Evolutionary conservation across 169 alveolate species (phyloP).

Genomic region (Plasmodium malariae): DNA sequence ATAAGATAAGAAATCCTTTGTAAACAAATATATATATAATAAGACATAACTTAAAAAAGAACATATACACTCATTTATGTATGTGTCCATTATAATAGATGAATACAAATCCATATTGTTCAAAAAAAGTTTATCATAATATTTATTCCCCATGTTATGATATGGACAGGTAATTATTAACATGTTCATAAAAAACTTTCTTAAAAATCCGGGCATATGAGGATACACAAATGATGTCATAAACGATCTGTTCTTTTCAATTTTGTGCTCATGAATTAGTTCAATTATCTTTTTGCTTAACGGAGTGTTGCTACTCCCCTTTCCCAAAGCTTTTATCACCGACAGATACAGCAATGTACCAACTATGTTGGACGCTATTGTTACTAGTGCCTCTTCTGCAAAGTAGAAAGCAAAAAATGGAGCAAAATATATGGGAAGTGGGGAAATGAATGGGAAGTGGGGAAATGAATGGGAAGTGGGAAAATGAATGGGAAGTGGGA

Average conservation of each 20-base stretch:
- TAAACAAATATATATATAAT: constrained; percentile 37
- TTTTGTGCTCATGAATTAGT: background rate
- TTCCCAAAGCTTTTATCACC: background rate
- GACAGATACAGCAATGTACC: constrained; percentile 24
- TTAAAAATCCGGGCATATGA: background rate
- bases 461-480: too few relatives aligned
- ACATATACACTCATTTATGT: constrained; percentile 30
- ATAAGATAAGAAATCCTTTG: constrained; percentile 28
- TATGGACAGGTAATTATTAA: constrained; percentile 17
- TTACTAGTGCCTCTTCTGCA: constrained; percentile 13
- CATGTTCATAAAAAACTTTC: background rate
- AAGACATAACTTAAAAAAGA: constrained; percentile 41
- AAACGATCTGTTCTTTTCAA: constrained; percentile 1
- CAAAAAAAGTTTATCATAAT: constrained; percentile 10
- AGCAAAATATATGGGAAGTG: background rate
- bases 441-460: background rate
- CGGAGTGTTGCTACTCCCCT: background rate
- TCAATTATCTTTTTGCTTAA: constrained; percentile 5
- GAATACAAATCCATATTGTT: constrained; percentile 26
- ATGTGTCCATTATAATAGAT: constrained; percentile 47
- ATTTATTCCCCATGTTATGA: background rate
- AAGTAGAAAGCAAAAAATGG: background rate
- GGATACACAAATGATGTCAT: constrained; percentile 30
- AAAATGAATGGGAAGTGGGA: too few relatives aligned
- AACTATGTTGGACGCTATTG: background rate